Conservation (phyloP, 352 stramenopile species). For the Pilasporangium apinafurcum region DNA sequence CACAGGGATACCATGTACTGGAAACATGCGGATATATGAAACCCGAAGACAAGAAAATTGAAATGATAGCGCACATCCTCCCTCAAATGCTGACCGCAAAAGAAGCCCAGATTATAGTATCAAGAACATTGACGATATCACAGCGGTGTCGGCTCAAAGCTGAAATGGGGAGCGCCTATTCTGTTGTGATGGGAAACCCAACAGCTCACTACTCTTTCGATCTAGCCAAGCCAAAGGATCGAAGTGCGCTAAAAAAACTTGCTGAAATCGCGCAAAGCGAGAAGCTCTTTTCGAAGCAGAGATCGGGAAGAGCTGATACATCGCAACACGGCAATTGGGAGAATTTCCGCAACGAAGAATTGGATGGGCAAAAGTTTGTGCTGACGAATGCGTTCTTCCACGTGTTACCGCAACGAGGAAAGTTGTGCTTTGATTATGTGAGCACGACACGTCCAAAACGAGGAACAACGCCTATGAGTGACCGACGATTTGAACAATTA, state of each 20-base stretch:
- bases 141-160: conserved; percentile 75
- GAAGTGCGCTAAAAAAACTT: conserved; percentile 70
- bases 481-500: conserved; percentile 66
- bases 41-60: conserved; percentile 41
- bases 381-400: conserved; percentile 80
- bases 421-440: conserved; percentile 89
- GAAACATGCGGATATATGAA: conserved; percentile 67
- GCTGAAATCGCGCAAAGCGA: conserved; percentile 79
- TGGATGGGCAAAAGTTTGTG: conserved; percentile 64
- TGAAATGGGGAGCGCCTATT: conserved; percentile 80
- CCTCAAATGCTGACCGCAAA: conserved; percentile 82
- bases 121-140: conserved; percentile 50
- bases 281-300: conserved; percentile 65
- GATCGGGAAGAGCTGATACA: conserved; percentile 53
- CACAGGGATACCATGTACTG: conserved; percentile 76
- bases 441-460: conserved; percentile 68
- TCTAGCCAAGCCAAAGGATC: conserved; percentile 67
- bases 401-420: conserved; percentile 55
- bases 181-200: conserved; percentile 75
- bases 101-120: conserved; percentile 69
- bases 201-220: conserved; percentile 81
- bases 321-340: conserved; percentile 89
- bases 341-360: conserved; percentile 89
- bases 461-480: conserved; percentile 52
- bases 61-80: conserved; percentile 64